phyloP scores from a whole-genome alignment of 1,139 yeast genomes.

The Diutina catenulata region DNA sequence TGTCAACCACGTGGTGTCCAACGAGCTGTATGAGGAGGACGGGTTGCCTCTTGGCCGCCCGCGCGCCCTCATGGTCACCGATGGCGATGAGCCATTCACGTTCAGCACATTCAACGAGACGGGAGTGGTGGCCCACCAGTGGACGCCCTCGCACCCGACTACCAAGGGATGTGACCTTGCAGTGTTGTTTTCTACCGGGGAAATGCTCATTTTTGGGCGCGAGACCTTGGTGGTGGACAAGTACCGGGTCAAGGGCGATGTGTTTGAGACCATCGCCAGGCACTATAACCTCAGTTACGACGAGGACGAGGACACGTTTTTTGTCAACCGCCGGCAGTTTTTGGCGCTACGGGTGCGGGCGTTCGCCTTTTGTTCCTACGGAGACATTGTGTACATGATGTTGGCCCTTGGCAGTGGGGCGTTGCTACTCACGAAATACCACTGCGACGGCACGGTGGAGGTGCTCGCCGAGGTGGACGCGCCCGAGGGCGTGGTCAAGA shows the following conservation, averaged over 20 bases:
- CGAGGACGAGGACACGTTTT: neutral
- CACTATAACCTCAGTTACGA: neutral
- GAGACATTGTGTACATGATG: neutral
- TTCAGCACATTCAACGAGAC: slow-evolving; percentile 1
- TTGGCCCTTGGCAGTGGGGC: neutral
- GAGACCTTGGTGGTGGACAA: neutral
- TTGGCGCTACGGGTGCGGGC: neutral
- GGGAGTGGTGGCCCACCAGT: neutral
- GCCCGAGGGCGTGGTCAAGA: neutral
- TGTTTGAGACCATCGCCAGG: neutral
- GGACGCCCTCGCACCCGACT: slow-evolving; percentile 1
- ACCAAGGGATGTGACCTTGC: slow-evolving; percentile 1
- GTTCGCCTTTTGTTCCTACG: neutral
- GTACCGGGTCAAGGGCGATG: neutral
- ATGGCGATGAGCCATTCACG: neutral
- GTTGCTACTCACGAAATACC: neutral
- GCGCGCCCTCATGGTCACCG: neutral
- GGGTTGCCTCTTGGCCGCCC: slow-evolving; percentile 1
- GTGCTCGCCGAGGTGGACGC: neutral
- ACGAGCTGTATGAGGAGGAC: slow-evolving; percentile 2
- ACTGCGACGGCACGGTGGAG: neutral
- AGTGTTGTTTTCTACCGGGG: slow-evolving; percentile 1
- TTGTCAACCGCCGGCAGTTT: neutral
- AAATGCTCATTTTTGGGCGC: neutral
- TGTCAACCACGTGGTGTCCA: neutral